Conservation (phyloP, 148 eudicot genomes). For the Rhododendron molle region DNA sequence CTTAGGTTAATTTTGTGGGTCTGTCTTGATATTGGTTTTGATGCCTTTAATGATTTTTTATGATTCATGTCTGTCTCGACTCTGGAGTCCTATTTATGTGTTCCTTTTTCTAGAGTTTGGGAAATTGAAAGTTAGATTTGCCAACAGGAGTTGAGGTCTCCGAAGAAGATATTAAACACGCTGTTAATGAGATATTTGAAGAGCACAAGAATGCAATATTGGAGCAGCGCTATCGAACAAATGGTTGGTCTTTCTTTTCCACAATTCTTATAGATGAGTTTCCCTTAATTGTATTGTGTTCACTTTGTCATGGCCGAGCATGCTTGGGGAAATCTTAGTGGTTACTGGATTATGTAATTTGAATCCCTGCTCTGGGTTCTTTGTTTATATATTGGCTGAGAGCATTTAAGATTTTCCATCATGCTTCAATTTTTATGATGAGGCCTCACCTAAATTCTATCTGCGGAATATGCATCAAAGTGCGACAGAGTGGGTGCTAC, state of each 20-base stretch:
- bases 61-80: not conserved
- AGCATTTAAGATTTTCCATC: not conserved
- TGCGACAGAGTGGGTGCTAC: not conserved
- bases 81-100: not conserved
- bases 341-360: not conserved
- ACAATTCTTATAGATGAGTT: not conserved
- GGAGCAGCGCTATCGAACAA: conserved; percentile 83
- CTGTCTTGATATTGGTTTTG: not conserved
- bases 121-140: not conserved
- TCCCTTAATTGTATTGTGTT: not conserved
- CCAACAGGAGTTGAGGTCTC: conserved; percentile 82
- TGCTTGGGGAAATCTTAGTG: not conserved
- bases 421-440: not conserved
- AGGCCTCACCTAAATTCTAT: not conserved
- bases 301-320: too few relatives aligned
- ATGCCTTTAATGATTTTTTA: not conserved
- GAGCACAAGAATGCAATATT: conserved; percentile 55
- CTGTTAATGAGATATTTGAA: conserved; percentile 62
- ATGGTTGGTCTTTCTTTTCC: conserved; percentile 40
- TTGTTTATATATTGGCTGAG: not conserved
- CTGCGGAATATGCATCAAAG: not conserved
- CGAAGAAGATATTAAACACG: conserved; percentile 47
- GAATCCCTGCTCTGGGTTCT: not conserved
- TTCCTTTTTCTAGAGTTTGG: conserved; percentile 3
- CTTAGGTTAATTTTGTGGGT: not conserved